These are phyloP conservation scores for Geranium brycei DNA, from an alignment of 345 rosid genomes.

Conservation along the genomic window DNA sequence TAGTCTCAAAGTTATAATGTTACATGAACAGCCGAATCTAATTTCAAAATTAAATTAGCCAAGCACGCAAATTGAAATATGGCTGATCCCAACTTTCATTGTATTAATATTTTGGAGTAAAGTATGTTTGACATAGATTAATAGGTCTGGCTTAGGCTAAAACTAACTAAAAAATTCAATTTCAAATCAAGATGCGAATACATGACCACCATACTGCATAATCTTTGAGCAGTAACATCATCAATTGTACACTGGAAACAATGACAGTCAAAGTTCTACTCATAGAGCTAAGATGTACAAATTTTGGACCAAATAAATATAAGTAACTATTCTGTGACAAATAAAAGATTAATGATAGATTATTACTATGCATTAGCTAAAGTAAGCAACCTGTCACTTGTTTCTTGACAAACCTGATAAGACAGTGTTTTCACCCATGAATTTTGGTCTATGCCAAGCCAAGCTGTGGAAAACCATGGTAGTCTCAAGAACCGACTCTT, in stretches of 20 bases:
- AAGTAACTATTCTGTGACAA: not conserved
- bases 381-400: slow-evolving; percentile 4
- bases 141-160: not conserved
- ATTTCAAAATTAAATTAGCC: not conserved
- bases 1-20: not conserved
- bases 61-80: not conserved
- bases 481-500: slow-evolving; percentile 37
- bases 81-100: not conserved
- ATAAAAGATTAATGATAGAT: not conserved
- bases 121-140: not conserved
- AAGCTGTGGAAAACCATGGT: slow-evolving; percentile 76
- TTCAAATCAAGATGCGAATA: not conserved
- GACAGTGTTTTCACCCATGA: slow-evolving; percentile 83
- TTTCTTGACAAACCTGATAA: slow-evolving; percentile 55
- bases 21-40: not conserved
- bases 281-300: not conserved
- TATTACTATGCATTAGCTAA: not conserved
- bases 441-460: slow-evolving; percentile 75
- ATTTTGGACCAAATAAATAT: not conserved
- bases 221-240: not conserved
- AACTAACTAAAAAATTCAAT: too few species aligned
- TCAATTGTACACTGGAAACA: not conserved
- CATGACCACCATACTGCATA: not conserved
- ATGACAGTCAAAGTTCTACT: not conserved
- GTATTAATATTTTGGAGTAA: too few species aligned